Evolutionary conservation across 208 protist species (phyloP).

Genomic region (Vickermania ingenoplastis): DNA sequence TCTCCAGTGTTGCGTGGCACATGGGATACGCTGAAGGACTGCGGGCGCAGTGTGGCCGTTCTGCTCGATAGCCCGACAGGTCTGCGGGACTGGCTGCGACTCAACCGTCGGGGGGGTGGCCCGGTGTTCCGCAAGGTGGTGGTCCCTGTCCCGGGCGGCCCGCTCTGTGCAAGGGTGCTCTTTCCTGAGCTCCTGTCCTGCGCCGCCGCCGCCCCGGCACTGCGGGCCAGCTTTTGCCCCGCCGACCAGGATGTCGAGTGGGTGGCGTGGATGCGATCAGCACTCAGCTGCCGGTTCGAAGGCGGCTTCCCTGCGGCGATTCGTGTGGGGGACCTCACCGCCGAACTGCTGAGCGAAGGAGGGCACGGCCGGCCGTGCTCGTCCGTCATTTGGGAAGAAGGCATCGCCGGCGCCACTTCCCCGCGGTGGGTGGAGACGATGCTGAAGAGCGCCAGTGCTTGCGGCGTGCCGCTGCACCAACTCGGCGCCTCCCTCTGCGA

Average conservation of each 20-base stretch:
- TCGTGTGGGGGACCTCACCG: conserved; percentile 50
- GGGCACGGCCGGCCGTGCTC: conserved; percentile 17
- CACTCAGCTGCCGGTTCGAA: conserved; percentile 75
- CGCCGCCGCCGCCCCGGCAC: conserved; percentile 10
- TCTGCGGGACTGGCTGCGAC: conserved; percentile 12
- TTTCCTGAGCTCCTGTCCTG: conserved; percentile 54
- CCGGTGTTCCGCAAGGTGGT: conserved; percentile 32
- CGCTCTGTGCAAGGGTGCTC: conserved; percentile 43
- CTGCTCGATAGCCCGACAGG: conserved; percentile 14
- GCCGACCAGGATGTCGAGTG: conserved; percentile 13
- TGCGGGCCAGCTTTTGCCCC: conserved; percentile 13
- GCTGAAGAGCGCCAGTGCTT: conserved; percentile 55
- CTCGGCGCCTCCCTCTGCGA: conserved; percentile 41
- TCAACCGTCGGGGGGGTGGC: conserved; percentile 8
- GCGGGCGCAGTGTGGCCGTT: not conserved
- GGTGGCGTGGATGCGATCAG: conserved; percentile 72
- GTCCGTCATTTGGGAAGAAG: conserved; percentile 57
- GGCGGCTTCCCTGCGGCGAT: conserved; percentile 57
- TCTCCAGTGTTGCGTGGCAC: conserved; percentile 15
- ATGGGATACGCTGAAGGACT: conserved; percentile 7
- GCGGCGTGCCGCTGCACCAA: conserved; percentile 28
- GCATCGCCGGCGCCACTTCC: conserved; percentile 25
- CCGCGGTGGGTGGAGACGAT: conserved; percentile 76
- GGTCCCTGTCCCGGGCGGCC: conserved; percentile 60
- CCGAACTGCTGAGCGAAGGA: conserved; percentile 43